These are phyloP conservation scores for Chlorophyllum brunneum DNA, from an alignment of 768 basidiomycete genomes.

Conservation along the genomic window DNA sequence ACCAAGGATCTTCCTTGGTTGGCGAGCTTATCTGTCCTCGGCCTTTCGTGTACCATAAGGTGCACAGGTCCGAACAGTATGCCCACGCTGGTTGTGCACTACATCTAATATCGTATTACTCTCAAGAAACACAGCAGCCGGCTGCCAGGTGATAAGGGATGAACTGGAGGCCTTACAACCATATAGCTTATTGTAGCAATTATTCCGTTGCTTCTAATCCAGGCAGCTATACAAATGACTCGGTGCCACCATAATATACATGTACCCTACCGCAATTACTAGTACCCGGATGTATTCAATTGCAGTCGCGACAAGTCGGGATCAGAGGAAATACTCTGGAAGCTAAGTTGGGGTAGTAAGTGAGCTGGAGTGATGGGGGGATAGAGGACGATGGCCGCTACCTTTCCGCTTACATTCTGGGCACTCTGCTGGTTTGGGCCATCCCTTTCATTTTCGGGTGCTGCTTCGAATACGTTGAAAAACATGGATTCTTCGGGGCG, in stretches of 20 bases:
- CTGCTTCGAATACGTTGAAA: constrained; percentile 98
- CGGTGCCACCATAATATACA: not conserved
- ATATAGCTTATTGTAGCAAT: not conserved
- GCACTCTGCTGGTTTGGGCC: constrained; percentile 78
- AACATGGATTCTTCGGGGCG: constrained; percentile 84
- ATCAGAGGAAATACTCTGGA: constrained; percentile 75
- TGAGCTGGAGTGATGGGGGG: constrained; percentile 11
- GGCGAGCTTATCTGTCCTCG: constrained; percentile 2
- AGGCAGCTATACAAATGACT: not conserved
- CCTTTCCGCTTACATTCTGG: constrained; percentile 72
- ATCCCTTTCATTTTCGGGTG: constrained; percentile 95
- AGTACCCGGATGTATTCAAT: constrained; percentile 1
- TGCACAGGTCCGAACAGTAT: not conserved
- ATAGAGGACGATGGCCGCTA: constrained; percentile 24
- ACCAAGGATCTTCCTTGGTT: constrained; percentile 11
- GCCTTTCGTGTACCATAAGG: not conserved
- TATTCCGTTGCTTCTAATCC: not conserved
- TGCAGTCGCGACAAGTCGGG: not conserved
- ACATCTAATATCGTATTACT: not conserved
- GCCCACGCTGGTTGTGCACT: not conserved
- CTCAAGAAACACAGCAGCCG: not conserved
- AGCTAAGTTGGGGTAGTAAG: constrained; percentile 39
- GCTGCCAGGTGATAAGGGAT: not conserved
- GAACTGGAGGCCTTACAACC: not conserved
- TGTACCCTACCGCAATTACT: not conserved